phyloP scores from a whole-genome alignment of 805 yeast genomes.

The Starmerella vaccinii region DNA sequence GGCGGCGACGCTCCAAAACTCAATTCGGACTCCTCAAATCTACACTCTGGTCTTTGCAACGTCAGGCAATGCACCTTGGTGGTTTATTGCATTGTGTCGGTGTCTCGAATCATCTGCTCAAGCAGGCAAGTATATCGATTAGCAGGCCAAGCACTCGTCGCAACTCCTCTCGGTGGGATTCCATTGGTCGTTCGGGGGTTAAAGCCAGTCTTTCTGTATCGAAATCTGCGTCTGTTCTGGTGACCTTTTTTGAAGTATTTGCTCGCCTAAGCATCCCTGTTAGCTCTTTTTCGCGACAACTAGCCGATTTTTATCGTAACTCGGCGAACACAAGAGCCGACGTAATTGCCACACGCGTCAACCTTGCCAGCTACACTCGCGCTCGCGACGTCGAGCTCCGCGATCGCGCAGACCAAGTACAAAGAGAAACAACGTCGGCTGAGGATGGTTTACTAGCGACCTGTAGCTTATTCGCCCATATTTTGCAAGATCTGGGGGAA shows the following conservation, averaged over 20 bases:
- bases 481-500: constrained; percentile 50
- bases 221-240: background rate
- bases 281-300: background rate
- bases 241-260: background rate
- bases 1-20: background rate
- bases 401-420: background rate
- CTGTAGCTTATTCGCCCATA: constrained; percentile 67
- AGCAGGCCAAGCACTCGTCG: background rate
- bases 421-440: constrained; percentile 36
- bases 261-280: background rate
- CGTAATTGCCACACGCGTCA: background rate
- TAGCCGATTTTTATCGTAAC: background rate
- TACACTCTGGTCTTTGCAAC: constrained; percentile 36
- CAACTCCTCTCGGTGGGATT: constrained; percentile 2
- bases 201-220: background rate
- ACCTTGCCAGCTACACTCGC: constrained; percentile 4
- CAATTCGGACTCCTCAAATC: background rate
- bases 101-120: constrained; percentile 43
- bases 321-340: background rate
- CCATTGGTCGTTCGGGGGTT: background rate
- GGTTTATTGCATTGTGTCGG: constrained; percentile 61
- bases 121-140: background rate
- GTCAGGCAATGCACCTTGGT: constrained; percentile 48
- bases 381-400: constrained; percentile 9
- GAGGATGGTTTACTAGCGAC: constrained; percentile 77